Evolutionary conservation across 352 stramenopile species (phyloP).

Genomic region (Blastocystis sp.): DNA sequence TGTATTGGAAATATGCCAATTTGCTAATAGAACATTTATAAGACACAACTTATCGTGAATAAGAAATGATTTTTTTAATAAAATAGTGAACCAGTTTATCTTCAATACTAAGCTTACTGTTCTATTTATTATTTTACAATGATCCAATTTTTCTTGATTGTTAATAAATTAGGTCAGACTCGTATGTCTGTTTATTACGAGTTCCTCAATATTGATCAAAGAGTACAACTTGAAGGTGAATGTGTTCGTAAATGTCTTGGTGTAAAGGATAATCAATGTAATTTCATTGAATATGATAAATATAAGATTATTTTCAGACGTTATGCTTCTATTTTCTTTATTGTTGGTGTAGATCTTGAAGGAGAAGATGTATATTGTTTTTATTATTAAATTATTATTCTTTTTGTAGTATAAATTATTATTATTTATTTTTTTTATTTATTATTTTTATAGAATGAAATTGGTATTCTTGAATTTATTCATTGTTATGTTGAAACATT

Average conservation of each 20-base stretch:
- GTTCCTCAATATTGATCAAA: constrained; percentile 91
- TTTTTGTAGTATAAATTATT: too few relatives aligned
- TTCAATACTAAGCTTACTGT: too few relatives aligned
- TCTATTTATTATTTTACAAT: too few relatives aligned
- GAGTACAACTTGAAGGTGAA: constrained; percentile 86
- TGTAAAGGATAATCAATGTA: constrained; percentile 88
- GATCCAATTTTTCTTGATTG: constrained; percentile 82
- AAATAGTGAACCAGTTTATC: too few relatives aligned
- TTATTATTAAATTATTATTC: too few relatives aligned
- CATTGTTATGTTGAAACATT: constrained; percentile 96
- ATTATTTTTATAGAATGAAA: constrained; percentile 70
- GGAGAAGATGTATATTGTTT: constrained; percentile 55
- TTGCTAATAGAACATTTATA: too few relatives aligned
- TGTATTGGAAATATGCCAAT: too few relatives aligned
- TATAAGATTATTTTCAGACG: constrained; percentile 90
- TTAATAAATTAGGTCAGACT: constrained; percentile 99
- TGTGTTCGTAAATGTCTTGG: constrained; percentile 93
- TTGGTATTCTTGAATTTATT: constrained; percentile 98
- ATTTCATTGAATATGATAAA: constrained; percentile 94
- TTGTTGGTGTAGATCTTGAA: constrained; percentile 87
- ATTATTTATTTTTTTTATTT: constrained; percentile 38
- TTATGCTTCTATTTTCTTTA: constrained; percentile 99
- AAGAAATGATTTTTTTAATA: too few relatives aligned
- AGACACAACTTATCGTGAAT: too few relatives aligned
- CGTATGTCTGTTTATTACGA: constrained; percentile 97